Evolutionary conservation across 2,329 filamentous ascomycete species (phyloP).

Genomic region (Hypoxylon rubiginosum): DNA sequence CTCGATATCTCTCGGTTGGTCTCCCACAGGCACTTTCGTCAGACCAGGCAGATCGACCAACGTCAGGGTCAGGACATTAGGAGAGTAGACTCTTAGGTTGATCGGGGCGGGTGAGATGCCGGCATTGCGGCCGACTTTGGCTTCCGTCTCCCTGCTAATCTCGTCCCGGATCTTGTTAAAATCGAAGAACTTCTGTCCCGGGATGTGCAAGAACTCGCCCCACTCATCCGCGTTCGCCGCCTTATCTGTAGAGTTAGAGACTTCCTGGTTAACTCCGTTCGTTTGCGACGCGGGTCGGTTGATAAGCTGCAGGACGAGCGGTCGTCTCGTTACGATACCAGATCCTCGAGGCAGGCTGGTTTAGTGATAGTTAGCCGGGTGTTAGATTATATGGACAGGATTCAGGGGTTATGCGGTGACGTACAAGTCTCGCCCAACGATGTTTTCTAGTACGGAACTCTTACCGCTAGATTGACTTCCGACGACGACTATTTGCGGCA

Average conservation of each 20-base stretch:
- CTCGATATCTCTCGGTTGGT: conserved; percentile 97
- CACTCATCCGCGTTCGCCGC: conserved; percentile 95
- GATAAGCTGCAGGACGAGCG: conserved; percentile 97
- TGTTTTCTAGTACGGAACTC: conserved; percentile 98
- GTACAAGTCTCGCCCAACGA: conserved; percentile 98
- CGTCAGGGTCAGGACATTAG: conserved; percentile 96
- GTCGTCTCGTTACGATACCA: conserved; percentile 95
- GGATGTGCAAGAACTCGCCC: conserved; percentile 98
- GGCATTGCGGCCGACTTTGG: conserved; percentile 95
- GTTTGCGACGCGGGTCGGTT: conserved; percentile 79
- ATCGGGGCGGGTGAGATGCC: conserved; percentile 97
- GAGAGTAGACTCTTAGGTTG: conserved; percentile 98
- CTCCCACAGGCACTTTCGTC: conserved; percentile 96
- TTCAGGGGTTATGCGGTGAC: conserved; percentile 55
- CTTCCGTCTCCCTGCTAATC: conserved; percentile 95
- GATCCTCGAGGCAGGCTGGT: conserved; percentile 92
- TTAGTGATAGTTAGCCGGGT: conserved; percentile 1
- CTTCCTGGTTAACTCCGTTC: conserved; percentile 79
- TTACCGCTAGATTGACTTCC: conserved; percentile 99
- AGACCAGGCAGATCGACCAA: conserved; percentile 96
- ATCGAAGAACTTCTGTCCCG: conserved; percentile 96
- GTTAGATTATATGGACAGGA: conserved; percentile 14
- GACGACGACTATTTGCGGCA: conserved; percentile 97
- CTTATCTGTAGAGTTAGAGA: conserved; percentile 79
- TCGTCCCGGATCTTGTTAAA: conserved; percentile 99